phyloP scores from a whole-genome alignment of 768 basidiomycete genomes.

The Clitopilus hobsonii region DNA sequence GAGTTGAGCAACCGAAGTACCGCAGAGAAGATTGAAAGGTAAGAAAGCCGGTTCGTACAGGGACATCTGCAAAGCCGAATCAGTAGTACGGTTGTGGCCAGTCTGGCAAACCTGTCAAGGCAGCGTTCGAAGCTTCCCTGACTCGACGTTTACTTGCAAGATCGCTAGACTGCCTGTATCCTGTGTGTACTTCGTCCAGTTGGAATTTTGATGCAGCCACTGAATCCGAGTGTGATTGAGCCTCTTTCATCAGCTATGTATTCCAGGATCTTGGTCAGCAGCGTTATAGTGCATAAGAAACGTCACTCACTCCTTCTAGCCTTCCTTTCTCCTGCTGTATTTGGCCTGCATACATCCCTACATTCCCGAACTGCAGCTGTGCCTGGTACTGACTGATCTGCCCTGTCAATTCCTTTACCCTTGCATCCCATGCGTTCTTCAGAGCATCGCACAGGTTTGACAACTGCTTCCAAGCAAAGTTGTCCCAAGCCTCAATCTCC shows the following conservation, averaged over 20 bases:
- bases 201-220: constrained; percentile 70
- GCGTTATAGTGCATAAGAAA: neutral
- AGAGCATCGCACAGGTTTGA: constrained; percentile 58
- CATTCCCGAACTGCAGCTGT: constrained; percentile 39
- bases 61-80: neutral
- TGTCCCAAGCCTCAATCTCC: constrained; percentile 70
- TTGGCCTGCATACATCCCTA: constrained; percentile 40
- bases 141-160: constrained; percentile 68
- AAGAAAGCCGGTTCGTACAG: neutral
- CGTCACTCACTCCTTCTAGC: constrained; percentile 50
- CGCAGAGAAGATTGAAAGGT: too few relatives aligned
- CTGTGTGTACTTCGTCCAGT: constrained; percentile 67
- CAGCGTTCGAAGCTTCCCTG: constrained; percentile 74
- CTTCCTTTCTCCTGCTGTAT: constrained; percentile 53
- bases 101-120: constrained; percentile 65
- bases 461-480: constrained; percentile 68
- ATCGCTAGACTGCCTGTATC: constrained; percentile 74
- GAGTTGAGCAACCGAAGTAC: too few relatives aligned
- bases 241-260: constrained; percentile 50
- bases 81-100: constrained; percentile 41
- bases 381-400: constrained; percentile 39
- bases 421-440: constrained; percentile 58
- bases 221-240: constrained; percentile 42
- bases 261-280: constrained; percentile 4
- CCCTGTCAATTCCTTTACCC: constrained; percentile 51